phyloP scores from a whole-genome alignment of 768 basidiomycete species.

The Suillus tomentosus region DNA sequence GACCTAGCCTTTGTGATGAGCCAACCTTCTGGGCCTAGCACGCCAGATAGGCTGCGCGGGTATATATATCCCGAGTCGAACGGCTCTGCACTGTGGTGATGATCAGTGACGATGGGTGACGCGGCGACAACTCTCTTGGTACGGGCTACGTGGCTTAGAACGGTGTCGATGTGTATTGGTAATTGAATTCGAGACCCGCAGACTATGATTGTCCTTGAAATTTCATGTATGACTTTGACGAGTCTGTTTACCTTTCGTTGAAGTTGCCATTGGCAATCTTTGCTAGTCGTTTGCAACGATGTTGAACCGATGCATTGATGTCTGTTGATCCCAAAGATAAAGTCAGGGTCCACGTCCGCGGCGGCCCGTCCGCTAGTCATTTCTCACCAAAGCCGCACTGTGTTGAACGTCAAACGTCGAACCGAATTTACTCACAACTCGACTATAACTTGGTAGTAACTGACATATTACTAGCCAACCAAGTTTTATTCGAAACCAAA shows the following conservation, averaged over 20 bases:
- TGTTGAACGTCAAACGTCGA: not conserved
- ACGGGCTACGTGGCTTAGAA: not conserved
- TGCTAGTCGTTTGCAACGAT: not conserved
- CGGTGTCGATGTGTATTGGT: not conserved
- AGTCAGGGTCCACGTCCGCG: not conserved
- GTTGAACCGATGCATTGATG: not conserved
- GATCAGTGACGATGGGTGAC: not conserved
- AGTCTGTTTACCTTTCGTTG: not conserved
- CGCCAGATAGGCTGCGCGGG: not conserved
- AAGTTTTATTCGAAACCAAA: not conserved
- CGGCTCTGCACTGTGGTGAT: not conserved
- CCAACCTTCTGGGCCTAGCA: not conserved
- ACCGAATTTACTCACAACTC: constrained; percentile 2
- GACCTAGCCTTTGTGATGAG: not conserved
- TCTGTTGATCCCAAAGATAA: not conserved
- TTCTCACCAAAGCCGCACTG: not conserved
- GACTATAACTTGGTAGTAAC: not conserved
- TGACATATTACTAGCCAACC: not conserved
- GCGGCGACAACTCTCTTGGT: not conserved
- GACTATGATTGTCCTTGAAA: not conserved
- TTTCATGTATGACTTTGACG: not conserved
- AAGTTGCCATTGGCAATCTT: not conserved
- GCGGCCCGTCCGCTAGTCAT: not conserved
- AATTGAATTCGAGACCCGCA: not conserved
- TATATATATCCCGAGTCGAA: not conserved